Percentiles rank a stretch among this genome's conserved stretches.
Evolutionary conservation across 1,139 yeast genomes (phyloP).

Genomic region (Hanseniaspora sp.): DNA sequence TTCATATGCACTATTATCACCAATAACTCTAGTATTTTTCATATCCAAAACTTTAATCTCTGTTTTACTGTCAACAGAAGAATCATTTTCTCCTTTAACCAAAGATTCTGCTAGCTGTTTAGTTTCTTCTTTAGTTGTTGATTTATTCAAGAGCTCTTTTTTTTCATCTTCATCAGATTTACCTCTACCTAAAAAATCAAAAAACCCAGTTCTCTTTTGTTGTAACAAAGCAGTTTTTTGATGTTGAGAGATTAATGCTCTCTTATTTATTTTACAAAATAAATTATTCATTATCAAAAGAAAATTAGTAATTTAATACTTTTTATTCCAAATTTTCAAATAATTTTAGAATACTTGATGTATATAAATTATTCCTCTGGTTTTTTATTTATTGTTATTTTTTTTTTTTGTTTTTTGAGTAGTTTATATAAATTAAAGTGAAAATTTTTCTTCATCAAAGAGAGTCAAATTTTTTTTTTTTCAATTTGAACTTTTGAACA

Average conservation of each 20-base stretch:
- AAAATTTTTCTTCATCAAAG: too few species aligned
- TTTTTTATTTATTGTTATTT: too few species aligned
- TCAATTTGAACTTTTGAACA: too few species aligned
- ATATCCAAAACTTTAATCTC: not conserved
- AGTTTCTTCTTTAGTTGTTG: not conserved
- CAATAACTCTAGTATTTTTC: constrained; percentile 1
- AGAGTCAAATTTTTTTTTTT: too few species aligned
- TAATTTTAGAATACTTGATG: too few species aligned
- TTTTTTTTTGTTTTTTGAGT: too few species aligned
- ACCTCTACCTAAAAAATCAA: not conserved
- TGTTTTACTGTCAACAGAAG: not conserved
- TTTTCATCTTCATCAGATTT: not conserved
- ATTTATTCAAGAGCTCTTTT: not conserved
- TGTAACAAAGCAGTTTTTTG: not conserved
- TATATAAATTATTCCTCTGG: too few species aligned
- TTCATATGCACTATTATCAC: not conserved
- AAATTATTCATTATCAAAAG: not conserved
- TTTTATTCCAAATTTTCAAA: too few species aligned
- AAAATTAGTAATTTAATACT: too few species aligned
- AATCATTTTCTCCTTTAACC: not conserved
- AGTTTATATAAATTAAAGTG: too few species aligned
- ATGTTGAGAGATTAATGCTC: not conserved
- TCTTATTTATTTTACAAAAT: not conserved
- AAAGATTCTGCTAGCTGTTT: not conserved
- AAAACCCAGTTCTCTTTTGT: constrained; percentile 3